Evolutionary conservation across 176 grass and related monocot genomes (phyloP).

Genomic region (Raddia guianensis): DNA sequence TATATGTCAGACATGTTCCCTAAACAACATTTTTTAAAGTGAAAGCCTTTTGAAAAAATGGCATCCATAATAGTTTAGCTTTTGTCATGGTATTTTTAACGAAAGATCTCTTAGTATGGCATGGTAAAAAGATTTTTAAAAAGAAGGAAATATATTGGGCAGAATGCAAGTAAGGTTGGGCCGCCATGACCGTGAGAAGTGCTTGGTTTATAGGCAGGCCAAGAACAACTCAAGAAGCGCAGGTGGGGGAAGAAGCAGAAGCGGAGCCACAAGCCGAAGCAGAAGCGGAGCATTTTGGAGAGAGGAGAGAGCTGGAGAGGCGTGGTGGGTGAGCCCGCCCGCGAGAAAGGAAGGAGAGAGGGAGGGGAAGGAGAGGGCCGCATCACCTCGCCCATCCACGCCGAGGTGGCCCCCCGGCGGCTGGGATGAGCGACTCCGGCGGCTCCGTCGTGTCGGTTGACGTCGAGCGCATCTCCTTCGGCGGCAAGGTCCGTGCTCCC

Average conservation of each 20-base stretch:
- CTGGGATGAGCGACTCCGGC: constrained; percentile 81
- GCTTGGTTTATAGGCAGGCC: constrained; percentile 50
- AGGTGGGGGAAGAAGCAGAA: constrained; percentile 30
- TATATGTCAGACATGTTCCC: too few relatives aligned
- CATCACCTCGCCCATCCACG: constrained; percentile 9
- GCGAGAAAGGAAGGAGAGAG: constrained; percentile 17
- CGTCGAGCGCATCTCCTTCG: constrained; percentile 92
- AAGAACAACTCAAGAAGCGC: constrained; percentile 38
- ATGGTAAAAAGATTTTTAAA: too few relatives aligned
- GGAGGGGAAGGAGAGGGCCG: not conserved
- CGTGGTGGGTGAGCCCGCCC: not conserved
- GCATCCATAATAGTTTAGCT: too few relatives aligned
- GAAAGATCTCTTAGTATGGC: too few relatives aligned
- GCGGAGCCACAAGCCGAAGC: not conserved
- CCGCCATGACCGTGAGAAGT: not conserved
- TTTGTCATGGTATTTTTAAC: too few relatives aligned
- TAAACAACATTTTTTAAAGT: too few relatives aligned
- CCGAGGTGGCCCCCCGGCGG: constrained; percentile 22
- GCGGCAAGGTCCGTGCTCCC: constrained; percentile 65
- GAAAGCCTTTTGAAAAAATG: too few relatives aligned
- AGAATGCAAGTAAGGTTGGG: constrained; percentile 14
- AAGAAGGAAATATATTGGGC: too few relatives aligned
- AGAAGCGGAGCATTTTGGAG: constrained; percentile 11
- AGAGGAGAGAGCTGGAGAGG: constrained; percentile 11
- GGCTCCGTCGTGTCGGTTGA: constrained; percentile 79